Evolutionary conservation across 2,329 filamentous ascomycete genomes (phyloP).

Genomic region (Penicillium sp.): DNA sequence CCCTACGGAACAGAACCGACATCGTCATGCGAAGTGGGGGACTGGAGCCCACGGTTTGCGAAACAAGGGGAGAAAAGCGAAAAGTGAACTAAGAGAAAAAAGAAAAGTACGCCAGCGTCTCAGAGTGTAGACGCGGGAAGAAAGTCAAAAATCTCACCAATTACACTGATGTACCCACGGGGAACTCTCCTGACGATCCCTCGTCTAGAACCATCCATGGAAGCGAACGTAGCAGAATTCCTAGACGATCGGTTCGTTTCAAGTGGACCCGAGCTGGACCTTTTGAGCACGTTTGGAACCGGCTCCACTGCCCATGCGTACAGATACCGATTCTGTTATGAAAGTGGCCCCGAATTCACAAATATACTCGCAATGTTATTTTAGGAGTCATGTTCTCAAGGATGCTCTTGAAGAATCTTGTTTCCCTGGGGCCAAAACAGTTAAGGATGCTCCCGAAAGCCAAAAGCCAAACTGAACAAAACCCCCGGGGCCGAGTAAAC

Average conservation of each 20-base stretch:
- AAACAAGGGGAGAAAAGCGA: neutral
- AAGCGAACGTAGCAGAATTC: neutral
- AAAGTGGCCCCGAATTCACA: no score
- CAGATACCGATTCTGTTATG: neutral
- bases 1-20: neutral
- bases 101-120: conserved; percentile 15
- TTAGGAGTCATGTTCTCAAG: neutral
- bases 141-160: conserved; percentile 2
- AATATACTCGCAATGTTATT: neutral
- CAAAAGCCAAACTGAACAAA: neutral
- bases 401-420: neutral
- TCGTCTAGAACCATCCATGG: conserved; percentile 13
- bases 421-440: neutral
- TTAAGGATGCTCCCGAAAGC: neutral
- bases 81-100: conserved; percentile 7
- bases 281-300: neutral
- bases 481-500: no score
- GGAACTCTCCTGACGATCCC: conserved; percentile 21
- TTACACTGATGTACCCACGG: neutral
- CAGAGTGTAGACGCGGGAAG: conserved; percentile 6
- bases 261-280: neutral
- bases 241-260: neutral
- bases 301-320: neutral
- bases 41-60: neutral
- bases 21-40: neutral